A percentile compares a stretch with the other conserved stretches of the same genome.
Evolutionary conservation across 306 rosid genomes (phyloP).

Genomic region (Mimosa pudica): DNA sequence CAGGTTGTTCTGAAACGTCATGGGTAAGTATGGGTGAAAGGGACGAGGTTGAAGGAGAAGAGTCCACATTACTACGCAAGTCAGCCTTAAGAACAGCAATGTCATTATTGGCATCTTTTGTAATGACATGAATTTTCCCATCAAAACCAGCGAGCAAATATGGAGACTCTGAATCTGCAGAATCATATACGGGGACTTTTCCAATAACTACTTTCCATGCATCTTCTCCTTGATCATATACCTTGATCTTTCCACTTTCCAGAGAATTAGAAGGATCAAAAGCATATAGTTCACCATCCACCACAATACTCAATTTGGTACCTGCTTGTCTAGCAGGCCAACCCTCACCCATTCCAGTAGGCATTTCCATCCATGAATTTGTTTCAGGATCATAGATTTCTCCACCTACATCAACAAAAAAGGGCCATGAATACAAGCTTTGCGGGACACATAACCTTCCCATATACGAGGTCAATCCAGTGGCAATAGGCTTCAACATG

Average conservation of each 20-base stretch:
- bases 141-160: conserved; percentile 88
- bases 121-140: conserved; percentile 87
- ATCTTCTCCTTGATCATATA: conserved; percentile 82
- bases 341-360: conserved; percentile 92
- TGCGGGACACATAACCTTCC: conserved; percentile 91
- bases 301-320: conserved; percentile 80
- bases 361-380: conserved; percentile 89
- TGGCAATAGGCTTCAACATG: conserved; percentile 90
- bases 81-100: conserved; percentile 70
- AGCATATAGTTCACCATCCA: conserved; percentile 86
- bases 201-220: conserved; percentile 84
- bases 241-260: conserved; percentile 84
- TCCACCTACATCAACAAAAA: conserved; percentile 94
- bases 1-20: conserved; percentile 44
- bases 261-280: conserved; percentile 81
- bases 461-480: conserved; percentile 83
- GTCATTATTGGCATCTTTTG: conserved; percentile 72
- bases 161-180: conserved; percentile 84
- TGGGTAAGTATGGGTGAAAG: conserved; percentile 36
- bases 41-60: conserved; percentile 37
- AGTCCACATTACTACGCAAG: conserved; percentile 40
- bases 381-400: conserved; percentile 89
- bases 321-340: conserved; percentile 97
- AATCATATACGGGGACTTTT: conserved; percentile 79
- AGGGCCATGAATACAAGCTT: conserved; percentile 93